phyloP scores from a whole-genome alignment of 805 yeast species.

The Kodamaea neixiangensis region DNA sequence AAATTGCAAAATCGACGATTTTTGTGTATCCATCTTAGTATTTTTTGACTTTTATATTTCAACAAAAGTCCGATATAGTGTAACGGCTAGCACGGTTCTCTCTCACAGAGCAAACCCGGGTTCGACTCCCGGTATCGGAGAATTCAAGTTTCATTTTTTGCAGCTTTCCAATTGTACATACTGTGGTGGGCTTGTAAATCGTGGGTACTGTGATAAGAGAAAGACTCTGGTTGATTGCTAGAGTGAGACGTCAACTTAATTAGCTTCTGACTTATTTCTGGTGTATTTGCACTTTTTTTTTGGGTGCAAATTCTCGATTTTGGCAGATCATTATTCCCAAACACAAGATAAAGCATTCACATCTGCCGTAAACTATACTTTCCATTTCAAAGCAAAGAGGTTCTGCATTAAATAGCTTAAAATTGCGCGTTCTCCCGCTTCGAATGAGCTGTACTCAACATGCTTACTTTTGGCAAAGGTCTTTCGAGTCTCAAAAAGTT shows the following conservation, averaged over 20 bases:
- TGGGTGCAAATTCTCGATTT: background rate
- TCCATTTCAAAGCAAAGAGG: background rate
- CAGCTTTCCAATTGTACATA: background rate
- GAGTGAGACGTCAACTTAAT: no score
- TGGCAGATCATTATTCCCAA: background rate
- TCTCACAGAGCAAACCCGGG: constrained; percentile 85
- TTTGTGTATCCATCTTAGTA: no score
- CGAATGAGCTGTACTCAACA: background rate
- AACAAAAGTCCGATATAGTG: constrained; percentile 62
- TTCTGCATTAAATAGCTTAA: background rate
- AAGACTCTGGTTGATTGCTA: no score
- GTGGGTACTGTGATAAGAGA: no score
- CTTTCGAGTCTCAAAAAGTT: background rate
- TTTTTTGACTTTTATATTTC: background rate
- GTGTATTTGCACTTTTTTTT: no score
- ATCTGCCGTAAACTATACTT: no score
- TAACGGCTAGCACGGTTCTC: constrained; percentile 84
- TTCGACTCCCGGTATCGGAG: constrained; percentile 88
- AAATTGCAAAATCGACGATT: no score
- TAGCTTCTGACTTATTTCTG: no score
- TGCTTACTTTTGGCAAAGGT: background rate
- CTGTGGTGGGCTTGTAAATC: no score
- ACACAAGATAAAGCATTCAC: no score
- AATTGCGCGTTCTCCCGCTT: background rate
- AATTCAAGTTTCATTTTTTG: constrained; percentile 14